Evolutionary conservation across 805 yeast species (phyloP).

Genomic region (Starmerella sp.): DNA sequence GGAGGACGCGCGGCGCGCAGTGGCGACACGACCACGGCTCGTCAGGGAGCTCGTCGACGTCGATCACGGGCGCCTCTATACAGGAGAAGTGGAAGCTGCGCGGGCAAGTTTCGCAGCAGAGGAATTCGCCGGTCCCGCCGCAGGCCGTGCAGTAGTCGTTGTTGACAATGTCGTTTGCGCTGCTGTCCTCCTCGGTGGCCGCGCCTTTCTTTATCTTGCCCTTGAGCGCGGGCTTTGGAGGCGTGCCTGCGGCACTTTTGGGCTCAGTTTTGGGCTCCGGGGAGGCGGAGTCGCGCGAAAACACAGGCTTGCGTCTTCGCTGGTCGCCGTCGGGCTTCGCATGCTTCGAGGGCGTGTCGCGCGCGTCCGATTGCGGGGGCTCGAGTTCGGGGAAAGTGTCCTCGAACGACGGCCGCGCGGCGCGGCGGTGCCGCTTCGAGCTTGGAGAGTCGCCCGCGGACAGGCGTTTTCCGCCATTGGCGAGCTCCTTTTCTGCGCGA

Average conservation of each 20-base stretch:
- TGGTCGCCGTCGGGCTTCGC: neutral
- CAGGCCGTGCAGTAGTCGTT: slow-evolving; percentile 90
- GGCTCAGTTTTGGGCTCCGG: no score
- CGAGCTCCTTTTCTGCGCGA: neutral
- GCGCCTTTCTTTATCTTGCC: slow-evolving; percentile 8
- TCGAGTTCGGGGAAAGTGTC: neutral
- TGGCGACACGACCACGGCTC: slow-evolving; percentile 86
- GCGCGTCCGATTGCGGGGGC: neutral
- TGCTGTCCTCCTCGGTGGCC: neutral
- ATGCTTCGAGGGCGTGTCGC: neutral
- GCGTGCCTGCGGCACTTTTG: neutral
- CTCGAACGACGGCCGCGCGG: slow-evolving; percentile 5
- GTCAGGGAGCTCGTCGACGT: slow-evolving; percentile 39
- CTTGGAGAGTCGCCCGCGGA: neutral
- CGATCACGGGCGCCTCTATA: slow-evolving; percentile 78
- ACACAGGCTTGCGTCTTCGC: neutral
- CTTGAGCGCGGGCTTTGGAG: neutral
- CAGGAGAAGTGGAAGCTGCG: slow-evolving; percentile 85
- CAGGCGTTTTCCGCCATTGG: neutral
- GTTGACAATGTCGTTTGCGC: slow-evolving; percentile 33
- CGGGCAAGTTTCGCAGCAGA: slow-evolving; percentile 93
- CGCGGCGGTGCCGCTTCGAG: slow-evolving; percentile 1
- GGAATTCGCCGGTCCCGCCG: slow-evolving; percentile 75
- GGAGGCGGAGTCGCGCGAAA: neutral
- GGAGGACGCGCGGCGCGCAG: slow-evolving; percentile 34